Evolutionary conservation across 805 yeast genomes (phyloP).

Genomic region (Cephaloascus fragrans): DNA sequence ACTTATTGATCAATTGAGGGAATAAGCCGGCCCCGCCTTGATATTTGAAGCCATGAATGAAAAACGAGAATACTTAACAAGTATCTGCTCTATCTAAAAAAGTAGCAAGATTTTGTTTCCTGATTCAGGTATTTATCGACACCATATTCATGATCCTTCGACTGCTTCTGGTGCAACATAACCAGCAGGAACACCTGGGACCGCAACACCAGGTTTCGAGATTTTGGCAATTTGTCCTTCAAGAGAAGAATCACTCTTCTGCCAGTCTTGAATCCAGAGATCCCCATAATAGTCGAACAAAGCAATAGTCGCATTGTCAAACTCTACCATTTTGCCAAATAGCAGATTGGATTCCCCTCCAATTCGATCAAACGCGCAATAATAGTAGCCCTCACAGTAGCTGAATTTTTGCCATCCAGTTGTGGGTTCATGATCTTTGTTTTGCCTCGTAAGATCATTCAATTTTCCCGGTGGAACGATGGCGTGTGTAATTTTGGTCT

Average conservation of each 20-base stretch:
- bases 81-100: no score
- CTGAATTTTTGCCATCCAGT: slow-evolving; percentile 3
- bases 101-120: no score
- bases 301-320: slow-evolving; percentile 6
- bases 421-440: slow-evolving; percentile 1
- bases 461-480: slow-evolving; percentile 15
- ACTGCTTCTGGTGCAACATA: no score
- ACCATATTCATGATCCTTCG: no score
- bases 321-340: slow-evolving; percentile 10
- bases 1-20: no score
- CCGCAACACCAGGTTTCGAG: no score
- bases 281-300: slow-evolving; percentile 36
- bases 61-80: no score
- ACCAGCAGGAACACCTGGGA: no score
- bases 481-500: slow-evolving; percentile 12
- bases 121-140: no score
- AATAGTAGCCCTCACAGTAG: slow-evolving; percentile 1
- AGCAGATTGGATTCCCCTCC: slow-evolving; percentile 8
- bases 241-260: not conserved
- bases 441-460: not conserved
- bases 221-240: no score
- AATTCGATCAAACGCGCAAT: slow-evolving; percentile 7
- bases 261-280: slow-evolving; percentile 30
- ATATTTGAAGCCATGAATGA: no score
- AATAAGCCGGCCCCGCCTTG: no score